A percentile compares a stretch with the other conserved stretches of the same genome.
Evolutionary conservation across 208 protist genomes (phyloP).

Genomic region (Tritrichomonas musculus): DNA sequence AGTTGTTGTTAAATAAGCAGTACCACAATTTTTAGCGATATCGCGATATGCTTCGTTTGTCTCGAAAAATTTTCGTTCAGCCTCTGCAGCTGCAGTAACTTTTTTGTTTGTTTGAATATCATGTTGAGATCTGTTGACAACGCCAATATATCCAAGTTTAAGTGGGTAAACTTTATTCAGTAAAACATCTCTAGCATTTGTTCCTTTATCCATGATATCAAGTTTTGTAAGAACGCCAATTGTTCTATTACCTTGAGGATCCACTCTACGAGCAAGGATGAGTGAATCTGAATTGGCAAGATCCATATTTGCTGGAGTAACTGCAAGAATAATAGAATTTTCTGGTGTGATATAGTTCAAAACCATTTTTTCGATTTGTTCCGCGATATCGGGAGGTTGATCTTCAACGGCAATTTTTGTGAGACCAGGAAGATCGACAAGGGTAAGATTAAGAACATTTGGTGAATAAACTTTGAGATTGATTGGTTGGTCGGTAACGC

Average conservation of each 20-base stretch:
- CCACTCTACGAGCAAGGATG: constrained; percentile 74
- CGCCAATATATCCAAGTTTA: constrained; percentile 87
- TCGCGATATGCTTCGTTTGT: constrained; percentile 73
- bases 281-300: constrained; percentile 96
- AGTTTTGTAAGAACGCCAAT: constrained; percentile 32
- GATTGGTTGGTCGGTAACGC: constrained; percentile 87
- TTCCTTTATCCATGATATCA: constrained; percentile 62
- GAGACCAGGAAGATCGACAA: constrained; percentile 98
- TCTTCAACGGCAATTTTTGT: constrained; percentile 92
- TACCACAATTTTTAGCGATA: constrained; percentile 47
- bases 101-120: constrained; percentile 78
- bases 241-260: constrained; percentile 21
- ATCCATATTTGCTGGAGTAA: constrained; percentile 96
- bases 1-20: constrained; percentile 38
- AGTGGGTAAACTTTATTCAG: constrained; percentile 78
- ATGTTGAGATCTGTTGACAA: constrained; percentile 92
- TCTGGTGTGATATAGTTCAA: constrained; percentile 80
- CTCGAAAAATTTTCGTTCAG: constrained; percentile 67
- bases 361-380: constrained; percentile 89
- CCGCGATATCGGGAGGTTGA: constrained; percentile 92
- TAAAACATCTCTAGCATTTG: constrained; percentile 91
- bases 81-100: constrained; percentile 67
- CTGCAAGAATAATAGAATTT: constrained; percentile 93
- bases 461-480: constrained; percentile 84
- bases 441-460: constrained; percentile 93